Evolutionary conservation across 2,329 filamentous ascomycete species (phyloP).

Genomic region (Trichoderma aggressivum): DNA sequence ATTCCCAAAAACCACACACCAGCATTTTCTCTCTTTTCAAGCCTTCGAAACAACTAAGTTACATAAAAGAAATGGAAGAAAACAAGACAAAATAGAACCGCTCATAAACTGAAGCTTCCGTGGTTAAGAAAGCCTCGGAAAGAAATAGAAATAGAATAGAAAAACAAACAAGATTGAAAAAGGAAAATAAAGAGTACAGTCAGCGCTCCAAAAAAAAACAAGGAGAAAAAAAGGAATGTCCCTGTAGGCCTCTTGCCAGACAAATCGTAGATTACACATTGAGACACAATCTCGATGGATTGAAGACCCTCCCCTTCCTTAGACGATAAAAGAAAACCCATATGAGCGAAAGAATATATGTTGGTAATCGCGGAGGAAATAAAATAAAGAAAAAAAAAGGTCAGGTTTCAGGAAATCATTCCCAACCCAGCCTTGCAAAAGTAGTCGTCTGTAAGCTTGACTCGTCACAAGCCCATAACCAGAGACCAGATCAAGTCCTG

Average conservation of each 20-base stretch:
- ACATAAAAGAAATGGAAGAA: not conserved
- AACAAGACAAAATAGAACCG: not conserved
- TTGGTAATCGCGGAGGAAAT: not conserved
- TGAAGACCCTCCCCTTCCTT: not conserved
- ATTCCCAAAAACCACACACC: not conserved
- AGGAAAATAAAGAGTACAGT: not conserved
- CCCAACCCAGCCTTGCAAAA: not conserved
- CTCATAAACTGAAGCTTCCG: not conserved
- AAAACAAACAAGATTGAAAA: not conserved
- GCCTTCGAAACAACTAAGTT: not conserved
- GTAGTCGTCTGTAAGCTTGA: not conserved
- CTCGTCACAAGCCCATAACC: not conserved
- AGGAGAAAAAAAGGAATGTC: not conserved
- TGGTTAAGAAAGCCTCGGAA: not conserved
- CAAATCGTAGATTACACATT: conserved; percentile 5
- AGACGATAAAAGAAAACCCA: not conserved
- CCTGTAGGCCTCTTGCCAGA: not conserved
- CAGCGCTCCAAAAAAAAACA: conserved; percentile 1
- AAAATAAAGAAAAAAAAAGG: not conserved
- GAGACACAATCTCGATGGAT: not conserved
- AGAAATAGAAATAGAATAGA: not conserved
- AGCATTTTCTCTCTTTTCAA: not conserved
- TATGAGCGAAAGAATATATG: not conserved
- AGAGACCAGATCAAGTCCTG: conserved; percentile 11
- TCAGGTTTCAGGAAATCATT: not conserved